Evolutionary conservation across 2,329 filamentous ascomycete species (phyloP).

Genomic region (Diaporthe longicolla): DNA sequence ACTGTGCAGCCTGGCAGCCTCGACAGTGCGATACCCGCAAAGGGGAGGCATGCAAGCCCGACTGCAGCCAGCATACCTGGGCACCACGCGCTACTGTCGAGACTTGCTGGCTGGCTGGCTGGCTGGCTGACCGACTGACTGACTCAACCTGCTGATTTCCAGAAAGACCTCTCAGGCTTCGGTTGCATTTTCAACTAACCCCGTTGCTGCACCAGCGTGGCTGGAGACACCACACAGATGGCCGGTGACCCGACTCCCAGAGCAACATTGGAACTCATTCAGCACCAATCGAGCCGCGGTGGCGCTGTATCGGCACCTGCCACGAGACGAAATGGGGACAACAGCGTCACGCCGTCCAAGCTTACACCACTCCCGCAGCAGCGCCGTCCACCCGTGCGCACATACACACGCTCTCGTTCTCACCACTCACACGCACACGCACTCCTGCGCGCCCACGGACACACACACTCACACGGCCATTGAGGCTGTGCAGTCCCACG

Average conservation of each 20-base stretch:
- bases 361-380: constrained; percentile 25
- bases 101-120: constrained; percentile 8
- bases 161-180: constrained; percentile 39
- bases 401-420: background rate
- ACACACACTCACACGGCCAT: constrained; percentile 20
- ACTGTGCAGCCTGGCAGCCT: background rate
- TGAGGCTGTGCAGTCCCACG: constrained; percentile 41
- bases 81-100: background rate
- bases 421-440: background rate
- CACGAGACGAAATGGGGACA: constrained; percentile 35
- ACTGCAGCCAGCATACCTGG: background rate
- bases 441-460: background rate
- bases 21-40: background rate
- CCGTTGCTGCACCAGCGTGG: constrained; percentile 16
- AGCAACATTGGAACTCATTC: constrained; percentile 13
- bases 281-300: constrained; percentile 31
- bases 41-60: background rate
- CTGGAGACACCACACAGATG: constrained; percentile 9
- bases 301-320: constrained; percentile 32
- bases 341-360: constrained; percentile 35
- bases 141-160: constrained; percentile 36
- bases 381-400: constrained; percentile 15
- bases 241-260: constrained; percentile 27
- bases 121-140: constrained; percentile 1
- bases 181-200: constrained; percentile 33